phyloP scores from a whole-genome alignment of 2,329 filamentous ascomycete species.

The Amauroascus verrucosus region DNA sequence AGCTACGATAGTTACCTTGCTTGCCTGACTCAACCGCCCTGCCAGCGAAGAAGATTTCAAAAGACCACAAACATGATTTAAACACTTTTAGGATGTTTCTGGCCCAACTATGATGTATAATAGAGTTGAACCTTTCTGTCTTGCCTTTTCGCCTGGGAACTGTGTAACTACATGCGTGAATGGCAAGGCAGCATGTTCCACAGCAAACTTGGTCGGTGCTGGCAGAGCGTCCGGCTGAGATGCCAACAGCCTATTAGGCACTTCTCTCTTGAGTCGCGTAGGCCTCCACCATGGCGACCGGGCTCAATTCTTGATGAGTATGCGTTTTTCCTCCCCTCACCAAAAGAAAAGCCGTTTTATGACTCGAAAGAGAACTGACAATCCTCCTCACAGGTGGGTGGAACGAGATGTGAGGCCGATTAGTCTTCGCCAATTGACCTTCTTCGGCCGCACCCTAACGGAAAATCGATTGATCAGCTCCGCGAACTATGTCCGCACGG shows the following conservation, averaged over 20 bases:
- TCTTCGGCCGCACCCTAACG: slow-evolving; percentile 88
- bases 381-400: slow-evolving; percentile 61
- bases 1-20: background rate
- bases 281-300: slow-evolving; percentile 46
- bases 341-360: background rate
- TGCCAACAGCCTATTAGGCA: slow-evolving; percentile 19
- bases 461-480: slow-evolving; percentile 83
- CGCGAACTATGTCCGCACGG: slow-evolving; percentile 93
- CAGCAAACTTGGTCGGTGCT: slow-evolving; percentile 28
- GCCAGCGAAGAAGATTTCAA: background rate
- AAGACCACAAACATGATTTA: background rate
- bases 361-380: slow-evolving; percentile 13
- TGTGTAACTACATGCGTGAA: slow-evolving; percentile 19
- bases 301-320: slow-evolving; percentile 52
- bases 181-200: slow-evolving; percentile 30
- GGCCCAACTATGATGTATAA: background rate
- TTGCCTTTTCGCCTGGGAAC: slow-evolving; percentile 4
- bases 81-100: background rate
- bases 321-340: slow-evolving; percentile 16
- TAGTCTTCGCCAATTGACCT: slow-evolving; percentile 88
- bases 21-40: background rate
- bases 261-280: slow-evolving; percentile 19
- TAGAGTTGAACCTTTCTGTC: background rate
- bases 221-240: slow-evolving; percentile 22
- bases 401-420: slow-evolving; percentile 88